Base-by-base conservation (phyloP, 2,329 filamentous ascomycete genomes). In the Aspergillus eucalypticola region DNA sequence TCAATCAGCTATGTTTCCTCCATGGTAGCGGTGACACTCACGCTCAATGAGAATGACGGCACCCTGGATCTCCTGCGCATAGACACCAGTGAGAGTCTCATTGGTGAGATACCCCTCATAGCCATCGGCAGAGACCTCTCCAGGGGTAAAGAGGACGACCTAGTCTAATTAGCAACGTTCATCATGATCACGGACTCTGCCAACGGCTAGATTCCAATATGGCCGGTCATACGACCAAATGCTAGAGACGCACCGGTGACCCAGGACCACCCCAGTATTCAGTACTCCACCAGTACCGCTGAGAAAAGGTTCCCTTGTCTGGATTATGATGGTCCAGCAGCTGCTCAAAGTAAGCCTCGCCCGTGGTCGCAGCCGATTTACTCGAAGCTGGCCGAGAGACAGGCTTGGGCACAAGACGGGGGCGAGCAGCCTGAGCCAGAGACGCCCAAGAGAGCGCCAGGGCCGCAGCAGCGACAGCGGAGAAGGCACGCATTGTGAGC, bases 241-340 rank as follows among this genome's bases (percentile, higher is more conserved):
- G 5, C 5, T 21, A 60, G 66, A 65, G 23, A 71, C 70, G 64
- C 68, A 84, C 79, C 6, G 84, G 84, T 19, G 82, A 84, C 2
- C 84, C 82, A 49, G 82, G 81, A 0, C 84, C 84, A 11, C 74
- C 74, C 82, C 82, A 86, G 64, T 72, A 81, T 39, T 81, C 76
- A 0, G 77, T 74, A 65, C 79, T 82, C 69, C 78, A 86, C 75
- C 79, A 85, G 69, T 80, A 86, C 44, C 79, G 77, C 71, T 86
- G 83, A 27, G 77, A 73, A 65, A 86, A 86, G 0, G 81, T 86
- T 10, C 84, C 84, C 11, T 84, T 72, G n/a, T 74, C 74, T 1
- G 84, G 83, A 64, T 86, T 75, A 4, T 78, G 72, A 71, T 88
- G 86, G 67, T 88, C 85, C 52, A 88, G 82, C 56, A 83, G 75